Evolutionary conservation across 768 basidiomycete species (phyloP), one percentile per base, ranked within the genome.

Genomic region (Strobilomyces dryophilus): DNA sequence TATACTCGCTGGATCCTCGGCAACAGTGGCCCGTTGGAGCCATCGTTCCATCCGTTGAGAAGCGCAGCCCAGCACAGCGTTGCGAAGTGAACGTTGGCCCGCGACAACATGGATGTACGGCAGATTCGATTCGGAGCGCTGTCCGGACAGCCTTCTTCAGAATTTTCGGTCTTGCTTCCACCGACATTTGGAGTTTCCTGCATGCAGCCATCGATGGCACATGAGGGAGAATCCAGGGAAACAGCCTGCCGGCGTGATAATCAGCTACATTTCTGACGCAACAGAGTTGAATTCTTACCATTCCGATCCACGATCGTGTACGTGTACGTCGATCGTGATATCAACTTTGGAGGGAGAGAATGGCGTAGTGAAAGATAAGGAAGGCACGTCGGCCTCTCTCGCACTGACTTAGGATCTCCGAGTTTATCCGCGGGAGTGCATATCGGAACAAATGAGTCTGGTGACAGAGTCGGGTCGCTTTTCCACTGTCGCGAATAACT

Each of bases 41-140:
- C 53, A 12, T 57, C 56, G 21, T 51, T 57, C 56, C 56, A 57
- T 26, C 56, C 56, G 2, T 34, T 36, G 0, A 56, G 47, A 27
- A 37, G 1, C 7, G 47, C 14, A 3, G 47, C 27, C 55, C 53
- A 57, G 42, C 44, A 58, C n/a, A 56, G 31, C 2, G 49, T 36
- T n/a, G 44, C 39, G 29, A 49, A 56, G 29, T 56, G 51, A 14
- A 58, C 31, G 34, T 57, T 47, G 40, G 45, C 36, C 17, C 50
- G 47, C 5, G 44, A 45, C 11, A 29, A 56, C 31, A 45, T 5
- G 12, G 36, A 29, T 11, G 20, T 9, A 12, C 21, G 26, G 15
- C 1, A 5, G 27, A 9, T 8, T 8, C 5, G 31, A 20, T 34
- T 12, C n/a, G 31, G 15, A 26, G 43, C 17, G 40, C 26, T n/a